Evolutionary conservation across 2,329 filamentous ascomycete species (phyloP).

Genomic region (Fusarium chuoi): DNA sequence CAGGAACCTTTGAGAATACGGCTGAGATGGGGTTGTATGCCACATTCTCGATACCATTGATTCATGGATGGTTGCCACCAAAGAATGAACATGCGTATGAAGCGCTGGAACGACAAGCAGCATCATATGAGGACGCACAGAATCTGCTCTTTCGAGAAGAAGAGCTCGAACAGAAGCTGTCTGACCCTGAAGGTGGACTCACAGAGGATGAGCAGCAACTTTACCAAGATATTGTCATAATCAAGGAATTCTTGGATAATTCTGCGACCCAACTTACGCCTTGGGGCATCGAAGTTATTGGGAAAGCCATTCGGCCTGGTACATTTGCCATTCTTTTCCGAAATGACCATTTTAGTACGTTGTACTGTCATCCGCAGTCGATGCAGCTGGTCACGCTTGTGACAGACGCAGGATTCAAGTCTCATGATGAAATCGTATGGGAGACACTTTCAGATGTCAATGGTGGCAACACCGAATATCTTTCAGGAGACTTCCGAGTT

Average conservation of each 20-base stretch:
- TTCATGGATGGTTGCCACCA: constrained; percentile 93
- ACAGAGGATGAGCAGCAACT: constrained; percentile 78
- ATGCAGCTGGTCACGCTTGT: constrained; percentile 83
- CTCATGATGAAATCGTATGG: constrained; percentile 93
- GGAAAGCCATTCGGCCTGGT: constrained; percentile 76
- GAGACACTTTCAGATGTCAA: constrained; percentile 91
- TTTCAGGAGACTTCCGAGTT: constrained; percentile 87
- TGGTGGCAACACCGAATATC: constrained; percentile 83
- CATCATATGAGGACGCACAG: constrained; percentile 91
- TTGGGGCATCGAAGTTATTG: constrained; percentile 81
- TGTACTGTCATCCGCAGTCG: constrained; percentile 87
- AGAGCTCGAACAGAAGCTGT: constrained; percentile 83
- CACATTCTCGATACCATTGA: constrained; percentile 86
- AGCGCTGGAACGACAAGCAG: constrained; percentile 78
- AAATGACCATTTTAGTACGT: constrained; percentile 95
- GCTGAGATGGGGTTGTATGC: constrained; percentile 90
- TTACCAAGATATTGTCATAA: constrained; percentile 84
- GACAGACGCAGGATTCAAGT: constrained; percentile 90
- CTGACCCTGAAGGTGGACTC: constrained; percentile 59
- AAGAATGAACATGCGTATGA: constrained; percentile 71
- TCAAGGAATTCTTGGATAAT: constrained; percentile 82
- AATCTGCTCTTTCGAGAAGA: constrained; percentile 89
- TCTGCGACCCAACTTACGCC: constrained; percentile 90
- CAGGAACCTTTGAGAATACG: constrained; percentile 87
- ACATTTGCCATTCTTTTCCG: constrained; percentile 91